Evolutionary conservation across 352 stramenopile genomes (phyloP), one percentile per base, ranked within the genome.

Genomic region (Phytophthora meadii): DNA sequence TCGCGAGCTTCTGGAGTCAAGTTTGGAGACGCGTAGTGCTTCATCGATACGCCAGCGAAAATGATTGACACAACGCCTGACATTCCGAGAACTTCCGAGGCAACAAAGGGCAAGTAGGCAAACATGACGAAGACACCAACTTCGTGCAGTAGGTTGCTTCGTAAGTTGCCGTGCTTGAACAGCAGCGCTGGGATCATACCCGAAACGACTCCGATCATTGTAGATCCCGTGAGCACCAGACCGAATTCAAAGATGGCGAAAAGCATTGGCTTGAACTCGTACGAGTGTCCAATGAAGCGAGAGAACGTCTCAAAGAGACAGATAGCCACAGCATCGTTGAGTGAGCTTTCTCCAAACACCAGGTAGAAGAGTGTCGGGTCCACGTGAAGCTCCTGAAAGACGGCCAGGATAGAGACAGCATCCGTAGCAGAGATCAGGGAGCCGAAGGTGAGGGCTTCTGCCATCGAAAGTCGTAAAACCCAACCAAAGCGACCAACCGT

Each of bases 271-370:
- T 79, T 80, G 65, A 89, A 80, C 44, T 82, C 83, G 69, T 97
- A 90, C 24, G 93, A 88, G 54, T 92, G 88, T 5, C 88, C 88
- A 30, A 98, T 91, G 66, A 98, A 97, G 60, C 97, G 93, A 19
- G 88, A 86, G 66, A 97, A 97, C 4, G 92, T 95, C 47, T 95
- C 86, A 66, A 98, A 98, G 6, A 98, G 73, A 42, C 96, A 97
- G 59, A 99, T 96, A 8, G 84, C 89, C 11, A 98, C 89, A 5
- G 94, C 94, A 65, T 99, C 95, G 70, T 98, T 99, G 25, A 99
- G 75, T 28, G 94, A 97, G 41, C 81, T 96, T 76, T 98, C 95
- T 47, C 95, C 95, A 84, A 98, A 98, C 11, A 98, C 90, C 25
- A 98, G 72, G 64, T 98, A 98, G 67, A 98, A 98, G 4, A 98